Base-by-base conservation (phyloP, 176 grass and related monocot species). In the Luzula sylvatica region DNA sequence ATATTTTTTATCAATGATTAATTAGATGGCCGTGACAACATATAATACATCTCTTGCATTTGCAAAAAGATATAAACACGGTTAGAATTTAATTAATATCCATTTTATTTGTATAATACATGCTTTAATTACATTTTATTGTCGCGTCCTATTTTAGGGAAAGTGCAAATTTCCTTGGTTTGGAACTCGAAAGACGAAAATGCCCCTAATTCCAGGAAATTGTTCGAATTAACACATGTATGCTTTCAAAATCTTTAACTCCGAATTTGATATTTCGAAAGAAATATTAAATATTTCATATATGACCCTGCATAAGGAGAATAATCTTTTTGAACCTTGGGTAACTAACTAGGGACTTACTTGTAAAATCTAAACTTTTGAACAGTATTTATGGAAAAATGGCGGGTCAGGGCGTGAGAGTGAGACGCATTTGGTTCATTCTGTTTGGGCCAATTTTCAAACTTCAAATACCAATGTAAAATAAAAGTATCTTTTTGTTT, bases 361-460 rank as follows among this genome's bases (percentile, higher is more conserved):
- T 11, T 17, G 18, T 57, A 57, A 57, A 7, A 12, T 62, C 22
- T 29, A n/a, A 47, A 43, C 65, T 38, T 53, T 54, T 8, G 60
- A 41, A 14, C 77, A 89, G 84, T 96, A 82, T 62, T 76, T 88
- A 58, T 89, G 84, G 84, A 79, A 38, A 82, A 79, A 76, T 48
- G 84, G 81, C 50, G 90, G 90, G 65, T 63, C 77, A 44, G 82
- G 23, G 41, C 68, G 77, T 70, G 76, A 25, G 41, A 72, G 77
- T 70, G 76, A 11, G 40, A 29, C 55, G 16, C 55, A 96, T 76
- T 72, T 96, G 41, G 76, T 96, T 22, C 90, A 96, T 71, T 96
- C 90, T 27, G 54, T 86, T 79, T 96, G 90, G 84, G 81, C 71
- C 14, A 89, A 96, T 67, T 96, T 96, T 82, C 84, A 89, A 58